Base-by-base conservation (phyloP, 2,329 filamentous ascomycete genomes). In the Microdochium paspali region DNA sequence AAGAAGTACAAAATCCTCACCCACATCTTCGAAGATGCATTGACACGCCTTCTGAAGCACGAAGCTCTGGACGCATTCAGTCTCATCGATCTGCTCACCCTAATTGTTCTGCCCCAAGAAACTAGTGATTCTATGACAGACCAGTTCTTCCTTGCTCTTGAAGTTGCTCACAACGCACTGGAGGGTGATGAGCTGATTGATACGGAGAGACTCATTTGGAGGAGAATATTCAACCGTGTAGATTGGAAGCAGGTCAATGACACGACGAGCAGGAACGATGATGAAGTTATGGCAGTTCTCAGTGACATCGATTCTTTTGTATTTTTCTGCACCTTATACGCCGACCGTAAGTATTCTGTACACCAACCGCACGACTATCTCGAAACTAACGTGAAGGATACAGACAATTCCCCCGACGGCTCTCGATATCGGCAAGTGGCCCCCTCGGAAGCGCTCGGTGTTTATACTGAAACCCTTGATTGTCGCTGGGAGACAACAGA, bases 241-340 rank as follows among this genome's bases (percentile, higher is more conserved):
- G 80, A 96, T 60, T 98, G 93, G 93, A 71, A 77, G 24, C 73
- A 71, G 49, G 77, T 94, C 60, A 91, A 93, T 59, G 81, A 87
- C 54, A 91, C 86, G 1, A 80, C 84, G 44, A 73, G 84, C 50
- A 85, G 87, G 60, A 80, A 81, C 48, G 90, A 95, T 58, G 67
- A 71, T 3, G 76, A 86, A 51, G 77, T 89, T 24, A 71, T 82
- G 46, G 72, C 76, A 24, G 70, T 78, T 18, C 66, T 94, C 24
- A 70, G 71, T 26, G 67, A 74, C 48, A 95, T 89, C 3, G 73
- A 82, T 24, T 71, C 89, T 4, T 90, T 82, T 60, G 72, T 71
- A 54, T 84, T 87, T 44, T 70, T 89, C 47, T 76, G 73, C 50
- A 73, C 79, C 44, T 79, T 87, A 55, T 73, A 83, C 53, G 74